phyloP scores from a whole-genome alignment of 2,329 filamentous ascomycete species.

The Chaetothyriales sp. region DNA sequence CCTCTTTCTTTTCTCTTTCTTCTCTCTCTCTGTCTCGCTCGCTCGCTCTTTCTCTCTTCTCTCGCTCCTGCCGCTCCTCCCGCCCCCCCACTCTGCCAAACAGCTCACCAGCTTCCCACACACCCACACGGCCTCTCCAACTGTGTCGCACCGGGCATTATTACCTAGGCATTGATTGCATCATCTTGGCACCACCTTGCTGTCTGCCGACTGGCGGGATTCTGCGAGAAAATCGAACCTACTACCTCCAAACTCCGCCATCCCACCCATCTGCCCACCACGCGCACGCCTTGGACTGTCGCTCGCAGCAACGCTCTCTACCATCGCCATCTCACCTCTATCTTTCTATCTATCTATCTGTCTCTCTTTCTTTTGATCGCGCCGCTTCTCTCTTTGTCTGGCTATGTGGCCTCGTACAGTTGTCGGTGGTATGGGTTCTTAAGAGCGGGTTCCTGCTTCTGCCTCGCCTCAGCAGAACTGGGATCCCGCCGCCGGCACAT shows the following conservation, averaged over 20 bases:
- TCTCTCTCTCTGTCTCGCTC: too few species aligned
- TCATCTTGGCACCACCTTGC: neutral
- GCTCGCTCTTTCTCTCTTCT: too few species aligned
- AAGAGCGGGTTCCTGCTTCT: neutral
- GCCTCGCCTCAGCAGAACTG: neutral
- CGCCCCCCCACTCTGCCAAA: neutral
- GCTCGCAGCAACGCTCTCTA: neutral
- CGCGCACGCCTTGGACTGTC: neutral
- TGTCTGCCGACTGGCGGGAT: neutral
- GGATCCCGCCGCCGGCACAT: neutral
- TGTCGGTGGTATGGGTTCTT: neutral
- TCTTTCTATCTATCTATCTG: too few species aligned
- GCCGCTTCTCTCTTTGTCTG: neutral
- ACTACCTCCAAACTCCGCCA: neutral
- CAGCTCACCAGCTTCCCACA: neutral
- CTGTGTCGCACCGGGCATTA: neutral
- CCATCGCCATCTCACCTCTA: neutral
- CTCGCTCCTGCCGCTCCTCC: too few species aligned
- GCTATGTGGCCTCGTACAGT: neutral
- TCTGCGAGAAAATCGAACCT: neutral
- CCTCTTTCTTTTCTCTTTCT: neutral
- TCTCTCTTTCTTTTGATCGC: neutral
- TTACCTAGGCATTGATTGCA: neutral
- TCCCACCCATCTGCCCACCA: neutral
- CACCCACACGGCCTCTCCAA: neutral